phyloP scores from a whole-genome alignment of 148 eudicot genomes.

The Selenicereus undatus region DNA sequence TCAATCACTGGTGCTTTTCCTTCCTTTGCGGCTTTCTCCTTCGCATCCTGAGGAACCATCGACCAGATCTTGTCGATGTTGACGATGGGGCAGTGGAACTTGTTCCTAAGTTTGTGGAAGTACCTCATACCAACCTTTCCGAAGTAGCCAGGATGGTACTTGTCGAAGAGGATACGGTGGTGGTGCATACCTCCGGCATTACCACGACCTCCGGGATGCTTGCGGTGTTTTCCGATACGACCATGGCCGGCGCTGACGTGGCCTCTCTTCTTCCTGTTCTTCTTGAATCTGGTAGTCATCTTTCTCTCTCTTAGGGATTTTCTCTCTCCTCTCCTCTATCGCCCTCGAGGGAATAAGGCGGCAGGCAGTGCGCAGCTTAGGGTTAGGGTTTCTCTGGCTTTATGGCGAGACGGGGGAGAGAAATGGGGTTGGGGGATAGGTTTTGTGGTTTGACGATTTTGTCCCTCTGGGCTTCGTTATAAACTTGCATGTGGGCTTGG shows the following conservation, averaged over 20 bases:
- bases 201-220: conserved; percentile 53
- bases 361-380: background rate
- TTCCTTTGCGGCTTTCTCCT: conserved; percentile 29
- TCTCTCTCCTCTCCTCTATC: background rate
- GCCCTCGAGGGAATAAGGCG: too few relatives aligned
- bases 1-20: conserved; percentile 40
- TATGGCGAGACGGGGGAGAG: background rate
- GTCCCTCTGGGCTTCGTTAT: background rate
- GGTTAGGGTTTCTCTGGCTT: conserved; percentile 24
- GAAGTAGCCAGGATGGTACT: conserved; percentile 52
- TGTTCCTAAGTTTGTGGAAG: conserved; percentile 45
- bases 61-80: conserved; percentile 46
- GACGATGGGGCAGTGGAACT: conserved; percentile 43
- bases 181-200: conserved; percentile 62
- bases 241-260: conserved; percentile 52
- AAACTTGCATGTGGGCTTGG: background rate
- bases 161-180: conserved; percentile 50
- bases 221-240: conserved; percentile 53
- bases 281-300: conserved; percentile 42
- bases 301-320: conserved; percentile 3
- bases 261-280: conserved; percentile 56
- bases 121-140: conserved; percentile 54
- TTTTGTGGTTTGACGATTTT: background rate
- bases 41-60: conserved; percentile 35
- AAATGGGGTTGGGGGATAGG: background rate